Conservation (phyloP, 257 asterid species). For the Solanum tacnaense region DNA sequence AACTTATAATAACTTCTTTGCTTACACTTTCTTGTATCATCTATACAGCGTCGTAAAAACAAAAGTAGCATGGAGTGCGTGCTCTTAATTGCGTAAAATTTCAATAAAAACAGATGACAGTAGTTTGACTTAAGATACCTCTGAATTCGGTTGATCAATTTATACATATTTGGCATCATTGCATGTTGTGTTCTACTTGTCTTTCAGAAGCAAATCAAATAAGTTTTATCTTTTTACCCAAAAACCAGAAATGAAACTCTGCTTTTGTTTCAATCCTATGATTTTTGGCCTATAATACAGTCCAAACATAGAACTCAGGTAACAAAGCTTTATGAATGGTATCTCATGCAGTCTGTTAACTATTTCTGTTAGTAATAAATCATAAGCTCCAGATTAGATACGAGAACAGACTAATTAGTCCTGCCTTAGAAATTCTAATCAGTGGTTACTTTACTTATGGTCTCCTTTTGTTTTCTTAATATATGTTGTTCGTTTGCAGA, state of each 20-base stretch:
- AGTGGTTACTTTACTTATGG: neutral
- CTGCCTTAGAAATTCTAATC: neutral
- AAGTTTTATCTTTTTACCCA: neutral
- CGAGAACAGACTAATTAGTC: neutral
- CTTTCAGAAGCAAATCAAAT: neutral
- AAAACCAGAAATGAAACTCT: neutral
- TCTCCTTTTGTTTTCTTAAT: neutral
- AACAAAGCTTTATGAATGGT: neutral
- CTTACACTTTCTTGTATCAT: neutral
- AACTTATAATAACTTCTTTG: neutral
- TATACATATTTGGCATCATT: neutral
- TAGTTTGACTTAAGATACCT: neutral
- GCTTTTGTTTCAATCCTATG: neutral
- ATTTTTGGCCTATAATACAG: neutral
- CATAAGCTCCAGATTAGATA: neutral
- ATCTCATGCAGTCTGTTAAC: neutral
- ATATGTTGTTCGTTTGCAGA: conserved; percentile 9
- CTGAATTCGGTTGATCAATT: neutral
- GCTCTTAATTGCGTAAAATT: neutral
- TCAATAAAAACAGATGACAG: neutral
- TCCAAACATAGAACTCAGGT: neutral
- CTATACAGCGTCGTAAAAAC: neutral
- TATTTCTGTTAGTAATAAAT: neutral
- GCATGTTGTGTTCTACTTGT: neutral
- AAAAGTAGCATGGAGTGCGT: neutral